Percentiles rank a stretch among this genome's conserved stretches.
Evolutionary conservation across 352 stramenopile species (phyloP).

Genomic region (Blastocystis hominis): DNA sequence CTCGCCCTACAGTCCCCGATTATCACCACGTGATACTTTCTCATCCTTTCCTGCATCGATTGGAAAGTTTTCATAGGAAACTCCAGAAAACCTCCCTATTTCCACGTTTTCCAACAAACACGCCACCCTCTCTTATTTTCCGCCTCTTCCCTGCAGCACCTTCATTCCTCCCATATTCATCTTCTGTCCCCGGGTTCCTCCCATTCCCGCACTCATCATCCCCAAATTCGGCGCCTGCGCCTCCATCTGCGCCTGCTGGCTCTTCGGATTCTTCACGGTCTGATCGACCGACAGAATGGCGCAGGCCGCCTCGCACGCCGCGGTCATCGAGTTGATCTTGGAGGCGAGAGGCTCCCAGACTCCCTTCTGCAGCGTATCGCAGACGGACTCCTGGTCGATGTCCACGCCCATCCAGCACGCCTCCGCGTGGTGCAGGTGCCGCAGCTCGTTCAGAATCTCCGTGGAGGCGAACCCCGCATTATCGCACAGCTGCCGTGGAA

Average conservation of each 20-base stretch:
- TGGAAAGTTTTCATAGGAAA: neutral
- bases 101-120: neutral
- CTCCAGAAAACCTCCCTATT: neutral
- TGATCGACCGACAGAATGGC: constrained; percentile 97
- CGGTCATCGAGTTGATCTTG: constrained; percentile 91
- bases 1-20: neutral
- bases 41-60: neutral
- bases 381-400: constrained; percentile 87
- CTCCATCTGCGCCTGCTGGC: constrained; percentile 74
- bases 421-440: constrained; percentile 87
- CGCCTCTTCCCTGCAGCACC: constrained; percentile 36
- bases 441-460: constrained; percentile 89
- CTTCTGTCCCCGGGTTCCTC: neutral
- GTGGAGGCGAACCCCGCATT: constrained; percentile 96
- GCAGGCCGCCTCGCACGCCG: constrained; percentile 89
- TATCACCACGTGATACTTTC: neutral
- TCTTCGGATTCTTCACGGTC: constrained; percentile 92
- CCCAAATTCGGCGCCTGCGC: neutral
- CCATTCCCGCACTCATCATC: neutral
- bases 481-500: constrained; percentile 88
- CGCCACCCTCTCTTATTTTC: neutral
- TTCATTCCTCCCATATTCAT: constrained; percentile 53
- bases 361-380: constrained; percentile 87
- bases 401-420: constrained; percentile 89
- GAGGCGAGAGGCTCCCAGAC: constrained; percentile 97